Evolutionary conservation across 371 early-diverging fungal species (phyloP).

Genomic region (Actinomucor elegans): DNA sequence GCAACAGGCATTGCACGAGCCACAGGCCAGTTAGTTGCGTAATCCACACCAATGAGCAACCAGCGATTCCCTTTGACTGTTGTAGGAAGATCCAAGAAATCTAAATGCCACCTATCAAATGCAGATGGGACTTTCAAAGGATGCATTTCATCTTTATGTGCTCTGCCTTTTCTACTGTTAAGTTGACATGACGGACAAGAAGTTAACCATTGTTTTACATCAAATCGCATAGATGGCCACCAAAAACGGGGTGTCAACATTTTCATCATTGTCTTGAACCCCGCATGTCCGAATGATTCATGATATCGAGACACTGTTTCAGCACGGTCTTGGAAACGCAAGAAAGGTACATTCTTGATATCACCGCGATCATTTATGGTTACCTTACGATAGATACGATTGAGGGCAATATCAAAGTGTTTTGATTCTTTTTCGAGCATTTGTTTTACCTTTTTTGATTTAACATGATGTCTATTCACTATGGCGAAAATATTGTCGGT

Average conservation of each 20-base stretch:
- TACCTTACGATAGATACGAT: background rate
- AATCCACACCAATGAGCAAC: slow-evolving; percentile 31
- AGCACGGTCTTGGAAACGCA: background rate
- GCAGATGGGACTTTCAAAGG: slow-evolving; percentile 10
- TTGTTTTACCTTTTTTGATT: background rate
- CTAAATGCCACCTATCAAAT: slow-evolving; percentile 27
- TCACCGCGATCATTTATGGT: background rate
- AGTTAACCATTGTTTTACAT: slow-evolving; percentile 11
- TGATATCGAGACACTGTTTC: background rate
- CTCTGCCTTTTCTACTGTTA: background rate
- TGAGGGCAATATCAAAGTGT: background rate
- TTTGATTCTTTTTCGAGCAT: background rate
- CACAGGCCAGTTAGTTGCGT: slow-evolving; percentile 38
- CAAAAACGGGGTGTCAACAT: background rate
- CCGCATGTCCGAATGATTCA: background rate
- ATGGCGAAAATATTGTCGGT: too few species aligned
- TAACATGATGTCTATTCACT: slow-evolving; percentile 2
- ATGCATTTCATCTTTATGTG: slow-evolving; percentile 6
- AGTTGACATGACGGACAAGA: slow-evolving; percentile 18
- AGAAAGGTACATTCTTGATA: background rate
- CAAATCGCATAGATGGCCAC: background rate
- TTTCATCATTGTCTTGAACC: background rate
- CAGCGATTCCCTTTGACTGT: slow-evolving; percentile 8
- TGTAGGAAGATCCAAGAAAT: slow-evolving; percentile 7
- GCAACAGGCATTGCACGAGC: slow-evolving; percentile 33